phyloP scores from a whole-genome alignment of 1,139 yeast species.

The Pichia sp. region DNA sequence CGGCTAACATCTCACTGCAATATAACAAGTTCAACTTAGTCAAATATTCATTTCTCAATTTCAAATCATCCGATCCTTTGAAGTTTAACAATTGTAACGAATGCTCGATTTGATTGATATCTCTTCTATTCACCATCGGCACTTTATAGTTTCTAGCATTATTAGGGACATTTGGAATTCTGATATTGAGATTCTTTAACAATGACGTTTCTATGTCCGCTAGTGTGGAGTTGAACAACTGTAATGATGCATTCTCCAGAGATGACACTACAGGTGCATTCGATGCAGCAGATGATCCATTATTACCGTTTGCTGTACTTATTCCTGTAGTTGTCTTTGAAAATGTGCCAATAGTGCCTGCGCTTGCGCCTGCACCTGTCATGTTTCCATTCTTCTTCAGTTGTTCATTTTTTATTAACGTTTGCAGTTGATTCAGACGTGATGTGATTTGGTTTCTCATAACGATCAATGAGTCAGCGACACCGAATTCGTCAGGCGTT shows the following conservation, averaged over 20 bases:
- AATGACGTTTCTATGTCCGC: constrained; percentile 20
- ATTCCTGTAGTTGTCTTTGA: neutral
- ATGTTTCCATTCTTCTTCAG: neutral
- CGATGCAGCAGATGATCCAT: neutral
- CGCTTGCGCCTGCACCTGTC: too few species aligned
- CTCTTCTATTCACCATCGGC: constrained; percentile 25
- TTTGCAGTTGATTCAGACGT: constrained; percentile 26
- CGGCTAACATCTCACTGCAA: constrained; percentile 29
- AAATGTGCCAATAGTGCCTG: too few species aligned
- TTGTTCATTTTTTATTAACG: constrained; percentile 3
- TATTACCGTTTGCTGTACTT: too few species aligned
- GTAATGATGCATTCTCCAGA: constrained; percentile 1
- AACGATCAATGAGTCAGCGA: constrained; percentile 22
- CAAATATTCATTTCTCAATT: constrained; percentile 24
- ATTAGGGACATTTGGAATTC: constrained; percentile 6
- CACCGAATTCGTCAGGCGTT: constrained; percentile 21
- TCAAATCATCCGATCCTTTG: constrained; percentile 23
- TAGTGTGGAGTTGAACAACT: constrained; percentile 9
- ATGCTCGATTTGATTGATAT: constrained; percentile 29
- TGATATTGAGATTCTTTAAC: constrained; percentile 25
- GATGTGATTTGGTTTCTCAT: constrained; percentile 24
- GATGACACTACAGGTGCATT: neutral
- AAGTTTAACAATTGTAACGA: constrained; percentile 30
- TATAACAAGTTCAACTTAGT: constrained; percentile 28
- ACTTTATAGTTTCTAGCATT: constrained; percentile 22